phyloP scores from a whole-genome alignment of 441 rosid species.

The Geranium incanum region DNA sequence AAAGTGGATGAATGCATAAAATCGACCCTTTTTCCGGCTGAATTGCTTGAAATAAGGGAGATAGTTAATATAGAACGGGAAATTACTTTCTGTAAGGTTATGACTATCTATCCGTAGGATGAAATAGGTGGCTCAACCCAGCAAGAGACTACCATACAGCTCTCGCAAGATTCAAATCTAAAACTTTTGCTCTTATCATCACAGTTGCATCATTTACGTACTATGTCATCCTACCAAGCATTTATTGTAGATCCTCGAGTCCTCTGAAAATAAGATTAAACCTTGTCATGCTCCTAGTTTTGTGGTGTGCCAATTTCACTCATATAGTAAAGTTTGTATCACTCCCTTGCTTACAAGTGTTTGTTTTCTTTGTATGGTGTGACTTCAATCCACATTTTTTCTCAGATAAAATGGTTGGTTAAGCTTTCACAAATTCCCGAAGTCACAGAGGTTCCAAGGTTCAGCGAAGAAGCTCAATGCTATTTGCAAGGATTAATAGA shows the following conservation, averaged over 20 bases:
- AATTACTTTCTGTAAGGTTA: background rate
- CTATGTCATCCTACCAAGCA: background rate
- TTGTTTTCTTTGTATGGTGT: background rate
- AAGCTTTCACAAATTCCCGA: slow-evolving; percentile 76
- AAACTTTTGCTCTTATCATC: background rate
- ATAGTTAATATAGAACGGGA: background rate
- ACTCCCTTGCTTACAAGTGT: background rate
- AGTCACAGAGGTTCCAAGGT: slow-evolving; percentile 65
- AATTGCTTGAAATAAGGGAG: background rate
- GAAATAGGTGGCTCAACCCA: background rate
- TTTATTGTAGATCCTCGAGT: background rate
- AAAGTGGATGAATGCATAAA: background rate
- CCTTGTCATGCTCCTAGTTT: background rate
- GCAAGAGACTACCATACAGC: background rate
- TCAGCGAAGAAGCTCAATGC: slow-evolving; percentile 52
- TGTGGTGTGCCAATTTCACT: background rate
- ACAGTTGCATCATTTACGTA: background rate
- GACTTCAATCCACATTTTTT: slow-evolving; percentile 11
- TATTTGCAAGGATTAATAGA: slow-evolving; percentile 62
- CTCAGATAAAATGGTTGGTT: slow-evolving; percentile 78
- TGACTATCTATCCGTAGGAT: background rate
- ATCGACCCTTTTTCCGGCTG: background rate
- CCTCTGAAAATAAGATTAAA: background rate
- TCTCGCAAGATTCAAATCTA: background rate
- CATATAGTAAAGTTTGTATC: background rate